Conservation (phyloP, 2,329 filamentous ascomycete species). For the Pseudogymnoascus sp. region DNA sequence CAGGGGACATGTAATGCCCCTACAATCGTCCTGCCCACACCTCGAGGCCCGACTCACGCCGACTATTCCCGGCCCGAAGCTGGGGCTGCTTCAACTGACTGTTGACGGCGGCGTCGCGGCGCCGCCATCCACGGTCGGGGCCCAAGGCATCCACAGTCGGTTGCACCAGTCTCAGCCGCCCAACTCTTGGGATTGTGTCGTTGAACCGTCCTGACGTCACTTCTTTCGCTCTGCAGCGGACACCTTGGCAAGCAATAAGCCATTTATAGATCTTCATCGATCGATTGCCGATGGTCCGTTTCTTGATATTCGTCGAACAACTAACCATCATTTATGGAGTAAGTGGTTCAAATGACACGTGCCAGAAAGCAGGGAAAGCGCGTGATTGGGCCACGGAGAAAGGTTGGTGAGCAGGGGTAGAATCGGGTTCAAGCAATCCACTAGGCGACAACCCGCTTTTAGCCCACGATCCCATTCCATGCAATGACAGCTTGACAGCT, state of each 20-base stretch:
- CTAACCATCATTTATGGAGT: neutral
- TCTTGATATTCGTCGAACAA: neutral
- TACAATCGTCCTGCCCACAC: neutral
- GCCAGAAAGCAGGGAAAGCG: neutral
- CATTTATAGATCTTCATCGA: neutral
- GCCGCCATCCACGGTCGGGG: neutral
- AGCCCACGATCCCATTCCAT: neutral
- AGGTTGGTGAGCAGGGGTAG: neutral
- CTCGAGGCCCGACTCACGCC: neutral
- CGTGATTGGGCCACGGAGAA: neutral
- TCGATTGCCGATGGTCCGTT: neutral
- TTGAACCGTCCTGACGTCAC: neutral
- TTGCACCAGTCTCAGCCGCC: neutral
- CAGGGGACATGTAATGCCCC: neutral
- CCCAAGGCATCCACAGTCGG: neutral
- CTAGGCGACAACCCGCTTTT: neutral
- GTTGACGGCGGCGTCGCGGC: neutral
- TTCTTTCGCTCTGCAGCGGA: neutral
- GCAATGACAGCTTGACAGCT: neutral
- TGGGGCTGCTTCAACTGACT: neutral
- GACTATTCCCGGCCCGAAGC: neutral
- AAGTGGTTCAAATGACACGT: neutral
- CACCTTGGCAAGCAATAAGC: neutral
- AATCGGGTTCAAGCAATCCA: neutral
- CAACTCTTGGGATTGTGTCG: neutral